Conservation (phyloP, 208 protist species). For the Leishmania lainsoni region DNA sequence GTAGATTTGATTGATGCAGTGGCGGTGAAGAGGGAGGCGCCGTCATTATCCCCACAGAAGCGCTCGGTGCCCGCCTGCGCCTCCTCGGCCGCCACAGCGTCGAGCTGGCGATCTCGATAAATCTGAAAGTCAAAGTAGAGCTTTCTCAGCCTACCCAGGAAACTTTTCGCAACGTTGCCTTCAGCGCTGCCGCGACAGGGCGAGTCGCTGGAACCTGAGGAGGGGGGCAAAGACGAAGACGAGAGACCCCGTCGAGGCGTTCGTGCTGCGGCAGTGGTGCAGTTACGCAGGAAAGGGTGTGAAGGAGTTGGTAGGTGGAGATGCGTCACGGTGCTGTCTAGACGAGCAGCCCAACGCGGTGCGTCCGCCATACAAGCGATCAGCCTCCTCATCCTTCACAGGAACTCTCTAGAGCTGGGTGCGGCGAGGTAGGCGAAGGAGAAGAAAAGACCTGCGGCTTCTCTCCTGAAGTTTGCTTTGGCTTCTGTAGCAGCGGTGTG, state of each 20-base stretch:
- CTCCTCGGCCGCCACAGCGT: constrained; percentile 26
- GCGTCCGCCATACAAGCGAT: not conserved
- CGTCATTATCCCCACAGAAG: constrained; percentile 8
- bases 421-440: not conserved
- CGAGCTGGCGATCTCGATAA: constrained; percentile 48
- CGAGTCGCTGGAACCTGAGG: not conserved
- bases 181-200: not conserved
- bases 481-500: not conserved
- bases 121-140: constrained; percentile 56
- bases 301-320: not conserved
- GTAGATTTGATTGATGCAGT: not conserved
- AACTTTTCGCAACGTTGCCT: constrained; percentile 8
- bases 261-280: not conserved
- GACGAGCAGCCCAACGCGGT: not conserved
- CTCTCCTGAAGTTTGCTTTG: not conserved
- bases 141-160: constrained; percentile 30
- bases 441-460: not conserved
- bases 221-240: not conserved
- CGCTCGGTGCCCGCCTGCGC: constrained; percentile 9
- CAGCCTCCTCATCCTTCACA: not conserved
- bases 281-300: not conserved
- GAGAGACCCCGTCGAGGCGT: not conserved
- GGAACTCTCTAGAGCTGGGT: not conserved
- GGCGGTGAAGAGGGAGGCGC: not conserved
- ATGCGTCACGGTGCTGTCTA: not conserved